Base-by-base conservation (phyloP, 2,329 filamentous ascomycete species). In the Apiospora rasikravindrae region DNA sequence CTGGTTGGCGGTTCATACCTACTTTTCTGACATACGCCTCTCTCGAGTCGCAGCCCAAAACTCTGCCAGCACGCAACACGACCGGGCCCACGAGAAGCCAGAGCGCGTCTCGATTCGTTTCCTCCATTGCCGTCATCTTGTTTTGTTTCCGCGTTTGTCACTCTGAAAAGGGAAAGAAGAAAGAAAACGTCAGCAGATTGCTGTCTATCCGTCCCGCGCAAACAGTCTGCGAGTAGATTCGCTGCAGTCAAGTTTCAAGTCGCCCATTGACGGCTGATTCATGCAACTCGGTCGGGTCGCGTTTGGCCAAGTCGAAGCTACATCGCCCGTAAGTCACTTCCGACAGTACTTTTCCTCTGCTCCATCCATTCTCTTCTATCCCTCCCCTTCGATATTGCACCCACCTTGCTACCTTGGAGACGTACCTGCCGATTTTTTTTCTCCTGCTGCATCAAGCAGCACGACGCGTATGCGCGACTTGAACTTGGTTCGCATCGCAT, bases 261-360 rank as follows among this genome's bases (percentile, higher is more conserved):
- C 57, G 19, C 57, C 57, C 57, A 64, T 64, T 64, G 57, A 64
- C 53, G 72, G 71, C 71, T 71, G 71, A 73, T 73, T 70, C 71
- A 74, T 75, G 70, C 73, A 73, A 71, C 69, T 68, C 33, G 67
- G 61, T 74, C 70, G 64, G 71, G 73, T 73, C 73, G 71, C 73
- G 57, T 64, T 69, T 53, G 70, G 61, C 69, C 78, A 76, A 79
- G 73, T 76, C 76, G 73, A 75, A 77, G 75, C 76, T 77, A 77
- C 77, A 74, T 80, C 75, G 77, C 78, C 78, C 77, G 82, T 83
- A 78, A 83, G 82, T 84, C 79, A 74, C 75, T 75, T 70, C 44
- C 70, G 53, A 67, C 71, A 64, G 57, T 64, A 64, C 57, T 64
- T 64, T 72, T 69, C 74, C 67, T 72, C 67, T 57, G 47, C 67